These are phyloP conservation scores for Jaltomata sinuosa DNA, from an alignment of 257 asterid species.

Conservation along the genomic window DNA sequence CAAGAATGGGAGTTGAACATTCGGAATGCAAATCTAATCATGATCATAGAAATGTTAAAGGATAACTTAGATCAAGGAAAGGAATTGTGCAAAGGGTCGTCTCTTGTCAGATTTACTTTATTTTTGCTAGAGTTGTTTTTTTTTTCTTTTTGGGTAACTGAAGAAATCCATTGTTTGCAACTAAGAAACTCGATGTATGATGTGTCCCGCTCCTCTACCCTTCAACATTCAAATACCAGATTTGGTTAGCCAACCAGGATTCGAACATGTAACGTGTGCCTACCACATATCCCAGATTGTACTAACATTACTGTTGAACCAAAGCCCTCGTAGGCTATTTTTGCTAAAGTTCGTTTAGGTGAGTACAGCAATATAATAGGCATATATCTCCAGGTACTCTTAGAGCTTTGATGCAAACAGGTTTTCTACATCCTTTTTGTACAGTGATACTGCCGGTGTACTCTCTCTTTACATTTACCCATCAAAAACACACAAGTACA, in stretches of 20 bases:
- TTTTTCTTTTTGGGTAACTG: too few relatives aligned
- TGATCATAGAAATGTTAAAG: neutral
- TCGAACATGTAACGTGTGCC: neutral
- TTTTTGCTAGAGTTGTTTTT: too few relatives aligned
- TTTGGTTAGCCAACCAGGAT: neutral
- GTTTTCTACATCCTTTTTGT: too few relatives aligned
- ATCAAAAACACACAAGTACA: too few relatives aligned
- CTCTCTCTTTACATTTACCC: too few relatives aligned
- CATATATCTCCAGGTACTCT: too few relatives aligned
- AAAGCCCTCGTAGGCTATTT: neutral
- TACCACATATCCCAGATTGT: neutral
- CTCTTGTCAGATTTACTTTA: too few relatives aligned
- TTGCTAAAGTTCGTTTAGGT: too few relatives aligned
- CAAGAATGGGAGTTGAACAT: neutral
- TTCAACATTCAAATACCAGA: neutral
- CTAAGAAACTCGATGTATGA: neutral
- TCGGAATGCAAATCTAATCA: neutral
- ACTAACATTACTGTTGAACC: neutral
- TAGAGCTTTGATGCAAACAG: too few relatives aligned
- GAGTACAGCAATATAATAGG: too few relatives aligned
- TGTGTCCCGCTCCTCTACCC: neutral
- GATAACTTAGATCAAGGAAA: neutral
- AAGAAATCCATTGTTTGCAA: neutral
- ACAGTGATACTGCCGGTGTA: too few relatives aligned
- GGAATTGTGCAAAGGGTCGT: neutral